Base-by-base conservation (phyloP, 176 grass and related monocot genomes). In the Stipa capillata region DNA sequence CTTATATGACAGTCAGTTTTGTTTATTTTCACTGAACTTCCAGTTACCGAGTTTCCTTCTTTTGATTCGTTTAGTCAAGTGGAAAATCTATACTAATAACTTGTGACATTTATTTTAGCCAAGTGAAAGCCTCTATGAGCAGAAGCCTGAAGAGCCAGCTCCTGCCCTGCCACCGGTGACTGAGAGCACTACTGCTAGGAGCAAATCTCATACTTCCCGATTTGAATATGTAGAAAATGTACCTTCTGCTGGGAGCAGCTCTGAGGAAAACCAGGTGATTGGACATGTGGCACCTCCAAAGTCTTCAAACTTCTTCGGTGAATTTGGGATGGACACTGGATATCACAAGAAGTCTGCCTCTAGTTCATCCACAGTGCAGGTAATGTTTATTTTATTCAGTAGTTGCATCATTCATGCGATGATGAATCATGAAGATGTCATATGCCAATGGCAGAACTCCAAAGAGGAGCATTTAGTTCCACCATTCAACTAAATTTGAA, bases 51-150 rank as follows among this genome's bases (percentile, higher is more conserved):
- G 2, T 41, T 50, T 37, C 37, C 5, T 59, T 80, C 36, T 51
- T 47, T 40, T 58, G 3, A 83, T 6, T 78, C 3, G 21, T 74
- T 27, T 33, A 55, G 73, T 67, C 48, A 17, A 70, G 9, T 82
- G 68, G 18, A 35, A 27, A 39, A 51, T 66, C 5, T 28, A 3
- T 28, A 25, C 21, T 36, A 77, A 39, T 41, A 69, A 81, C 17
- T 36, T 62, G 39, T 64, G 23, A 1, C 53, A 63, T 68, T 84
- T 73, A 17, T 59, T 87, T 48, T 70, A 99, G 97, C 75, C 84
- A 82, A 99, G 84, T 82, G 97, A 96, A 87, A 93, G 84, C 67
- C 81, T 99, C 35, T 99, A 99, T 85, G 88, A 99, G 44, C 97
- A 99, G 81, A 99, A 96, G 49, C 97, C 97, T 9, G 97, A 95